phyloP scores from a whole-genome alignment of 495 filamentous ascomycete genomes.

The Lichenothelia convexa region DNA sequence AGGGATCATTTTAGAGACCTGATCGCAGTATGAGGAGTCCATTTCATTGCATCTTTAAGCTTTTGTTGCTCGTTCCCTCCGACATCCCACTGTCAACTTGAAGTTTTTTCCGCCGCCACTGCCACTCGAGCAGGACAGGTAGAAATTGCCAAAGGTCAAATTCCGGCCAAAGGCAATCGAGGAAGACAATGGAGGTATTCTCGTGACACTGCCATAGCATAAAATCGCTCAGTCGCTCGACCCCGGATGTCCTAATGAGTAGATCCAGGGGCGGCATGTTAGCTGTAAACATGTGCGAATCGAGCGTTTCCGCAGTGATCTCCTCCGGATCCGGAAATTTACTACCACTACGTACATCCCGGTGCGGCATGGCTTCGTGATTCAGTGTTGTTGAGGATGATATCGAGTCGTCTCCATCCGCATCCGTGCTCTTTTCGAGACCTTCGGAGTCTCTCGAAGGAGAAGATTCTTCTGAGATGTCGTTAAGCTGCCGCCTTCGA shows the following conservation, averaged over 20 bases:
- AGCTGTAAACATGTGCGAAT: conserved; percentile 65
- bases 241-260: conserved; percentile 76
- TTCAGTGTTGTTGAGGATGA: conserved; percentile 37
- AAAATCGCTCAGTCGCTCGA: conserved; percentile 84
- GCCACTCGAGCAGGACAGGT: conserved; percentile 83
- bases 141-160: conserved; percentile 91
- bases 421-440: conserved; percentile 15
- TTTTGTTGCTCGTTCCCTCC: neutral
- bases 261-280: conserved; percentile 76
- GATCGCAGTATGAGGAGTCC: no score
- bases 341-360: conserved; percentile 2
- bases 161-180: conserved; percentile 88
- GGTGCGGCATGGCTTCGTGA: conserved; percentile 4
- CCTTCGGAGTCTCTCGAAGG: neutral
- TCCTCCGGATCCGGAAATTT: conserved; percentile 53
- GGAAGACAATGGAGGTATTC: conserved; percentile 76
- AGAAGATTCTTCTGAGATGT: conserved; percentile 4
- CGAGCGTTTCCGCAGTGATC: conserved; percentile 64
- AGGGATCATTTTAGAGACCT: no score
- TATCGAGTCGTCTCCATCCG: conserved; percentile 19
- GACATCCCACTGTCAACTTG: conserved; percentile 23
- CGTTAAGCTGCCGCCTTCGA: conserved; percentile 27
- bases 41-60: neutral
- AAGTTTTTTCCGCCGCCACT: conserved; percentile 47
- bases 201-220: conserved; percentile 98